Conservation (phyloP, 1,139 yeast species). For the Blastobotrys petasosporus region DNA sequence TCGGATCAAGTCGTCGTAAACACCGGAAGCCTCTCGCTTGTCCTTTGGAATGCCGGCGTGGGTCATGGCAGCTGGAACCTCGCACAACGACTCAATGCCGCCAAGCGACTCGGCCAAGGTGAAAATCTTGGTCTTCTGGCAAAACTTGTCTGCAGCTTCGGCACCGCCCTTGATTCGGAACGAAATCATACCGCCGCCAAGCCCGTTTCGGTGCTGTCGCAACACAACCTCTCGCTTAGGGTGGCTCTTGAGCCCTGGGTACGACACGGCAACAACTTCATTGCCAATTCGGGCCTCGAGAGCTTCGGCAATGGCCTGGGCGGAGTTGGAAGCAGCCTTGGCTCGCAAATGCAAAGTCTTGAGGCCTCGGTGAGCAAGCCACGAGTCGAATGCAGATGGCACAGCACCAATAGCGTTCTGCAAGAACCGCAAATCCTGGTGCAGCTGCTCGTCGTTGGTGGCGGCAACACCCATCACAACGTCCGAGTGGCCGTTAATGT, state of each 20-base stretch:
- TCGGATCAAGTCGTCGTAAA: conserved; percentile 75
- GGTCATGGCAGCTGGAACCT: conserved; percentile 90
- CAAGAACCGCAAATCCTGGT: conserved; percentile 63
- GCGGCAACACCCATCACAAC: conserved; percentile 85
- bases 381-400: conserved; percentile 85
- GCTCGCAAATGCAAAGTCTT: conserved; percentile 82
- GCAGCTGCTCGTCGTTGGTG: conserved; percentile 55
- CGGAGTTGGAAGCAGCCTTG: conserved; percentile 60
- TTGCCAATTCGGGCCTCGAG: conserved; percentile 42
- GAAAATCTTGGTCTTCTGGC: conserved; percentile 69
- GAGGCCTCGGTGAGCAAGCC: conserved; percentile 91
- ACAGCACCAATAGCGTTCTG: conserved; percentile 88
- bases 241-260: conserved; percentile 73
- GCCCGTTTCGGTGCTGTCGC: conserved; percentile 75
- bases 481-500: conserved; percentile 89
- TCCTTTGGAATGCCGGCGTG: conserved; percentile 86
- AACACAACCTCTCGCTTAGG: conserved; percentile 56
- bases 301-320: conserved; percentile 66
- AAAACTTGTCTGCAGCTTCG: conserved; percentile 65
- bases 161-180: conserved; percentile 84
- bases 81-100: conserved; percentile 80
- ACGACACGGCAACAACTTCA: conserved; percentile 60
- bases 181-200: conserved; percentile 91
- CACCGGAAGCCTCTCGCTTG: conserved; percentile 76
- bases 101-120: conserved; percentile 88